Base-by-base conservation (phyloP, 495 filamentous ascomycete genomes). In the Aspergillus heteromorphus region DNA sequence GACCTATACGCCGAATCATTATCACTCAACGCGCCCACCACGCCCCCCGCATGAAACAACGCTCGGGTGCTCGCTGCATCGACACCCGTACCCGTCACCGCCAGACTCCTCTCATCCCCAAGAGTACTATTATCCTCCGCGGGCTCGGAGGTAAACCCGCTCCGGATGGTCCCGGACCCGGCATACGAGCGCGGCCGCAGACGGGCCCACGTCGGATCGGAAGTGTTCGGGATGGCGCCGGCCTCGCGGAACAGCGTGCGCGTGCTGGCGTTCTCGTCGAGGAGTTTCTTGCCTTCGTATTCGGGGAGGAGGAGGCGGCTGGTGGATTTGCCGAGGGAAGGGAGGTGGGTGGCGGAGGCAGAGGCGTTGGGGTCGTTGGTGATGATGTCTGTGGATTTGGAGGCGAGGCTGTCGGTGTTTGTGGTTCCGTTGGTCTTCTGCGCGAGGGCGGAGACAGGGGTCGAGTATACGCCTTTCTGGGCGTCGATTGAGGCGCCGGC, bases 51-150 rank as follows among this genome's bases (percentile, higher is more conserved):
- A 27, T 66, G 54, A 0, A 69, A 45, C 0, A 76, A 64, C 19
- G 73, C 71, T 1, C 67, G 67, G 7, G 67, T 76, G 51, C 73
- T 76, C 7, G 65, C 72, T 2, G 55, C 65, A 51, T 74, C 72
- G 7, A 61, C 30, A 1, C 62, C 58, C 1, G 47, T 51, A 11
- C 50, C 56, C 7, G 58, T 60, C 18, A 62, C 47, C 2, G 63
- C 58, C n/a, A 68, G 49, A 0, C 60, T 64, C 43, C 55, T 63
- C 18, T 68, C 66, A 43, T 69, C 72, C 1, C 66, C 67, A 29
- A 71, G 40, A 2, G 66, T 72, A 51, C 70, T 72, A 1, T 49
- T 48, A 25, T 72, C 67, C 11, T 67, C 66, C 4, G 56, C 55
- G 21, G 48, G 54, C 9, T 71, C 67, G 4, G 67, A 68, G 20